Conservation (phyloP, 768 basidiomycete genomes). For the Sarcodon sp. region DNA sequence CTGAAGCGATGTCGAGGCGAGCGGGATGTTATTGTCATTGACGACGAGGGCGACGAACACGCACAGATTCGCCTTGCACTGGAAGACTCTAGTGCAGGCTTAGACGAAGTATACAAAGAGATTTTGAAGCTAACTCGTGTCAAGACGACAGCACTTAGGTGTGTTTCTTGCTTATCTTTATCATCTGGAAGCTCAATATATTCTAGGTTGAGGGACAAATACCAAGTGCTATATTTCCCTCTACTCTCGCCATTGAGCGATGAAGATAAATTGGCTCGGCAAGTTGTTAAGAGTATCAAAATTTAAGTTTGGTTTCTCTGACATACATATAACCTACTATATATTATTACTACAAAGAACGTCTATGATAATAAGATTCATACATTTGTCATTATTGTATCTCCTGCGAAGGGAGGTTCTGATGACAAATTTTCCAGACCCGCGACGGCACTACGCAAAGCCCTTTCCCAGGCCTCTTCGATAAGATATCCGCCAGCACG, state of each 20-base stretch:
- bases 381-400: background rate
- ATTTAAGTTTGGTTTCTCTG: conserved; percentile 8
- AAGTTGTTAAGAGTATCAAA: conserved; percentile 39
- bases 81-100: too few relatives aligned
- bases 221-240: conserved; percentile 79
- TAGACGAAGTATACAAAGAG: too few relatives aligned
- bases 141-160: too few relatives aligned
- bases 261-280: conserved; percentile 32
- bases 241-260: conserved; percentile 50
- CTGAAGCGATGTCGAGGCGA: conserved; percentile 8
- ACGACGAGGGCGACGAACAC: conserved; percentile 6
- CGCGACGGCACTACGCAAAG: conserved; percentile 59
- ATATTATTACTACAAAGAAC: conserved; percentile 1
- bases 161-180: too few relatives aligned
- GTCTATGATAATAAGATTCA: background rate
- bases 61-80: too few relatives aligned
- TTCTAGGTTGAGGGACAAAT: conserved; percentile 41
- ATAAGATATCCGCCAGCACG: conserved; percentile 72
- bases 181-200: too few relatives aligned
- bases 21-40: conserved; percentile 11
- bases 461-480: conserved; percentile 80
- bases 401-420: conserved; percentile 10
- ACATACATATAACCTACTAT: conserved; percentile 4
- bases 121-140: too few relatives aligned
- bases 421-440: conserved; percentile 50